A percentile compares a stretch with the other conserved stretches of the same genome.
Conservation (phyloP, 768 basidiomycete species). For the Boletus bicolor region DNA sequence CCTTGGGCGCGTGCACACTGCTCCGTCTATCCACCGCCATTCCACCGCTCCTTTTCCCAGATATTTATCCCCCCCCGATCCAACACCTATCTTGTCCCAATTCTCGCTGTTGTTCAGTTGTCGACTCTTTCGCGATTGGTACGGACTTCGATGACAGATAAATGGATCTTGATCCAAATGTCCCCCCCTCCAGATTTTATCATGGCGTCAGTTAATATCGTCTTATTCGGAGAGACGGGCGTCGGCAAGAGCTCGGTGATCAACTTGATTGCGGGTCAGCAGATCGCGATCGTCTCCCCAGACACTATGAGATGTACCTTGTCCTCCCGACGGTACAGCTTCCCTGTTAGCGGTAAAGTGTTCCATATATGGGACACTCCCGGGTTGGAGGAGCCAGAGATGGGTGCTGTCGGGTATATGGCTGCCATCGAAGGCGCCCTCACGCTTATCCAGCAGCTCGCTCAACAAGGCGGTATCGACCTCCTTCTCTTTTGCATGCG, state of each 20-base stretch:
- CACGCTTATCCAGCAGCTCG: constrained; percentile 34
- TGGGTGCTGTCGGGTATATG: constrained; percentile 21
- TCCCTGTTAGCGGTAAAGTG: constrained; percentile 12
- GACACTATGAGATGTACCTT: constrained; percentile 35
- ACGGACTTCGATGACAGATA: constrained; percentile 2
- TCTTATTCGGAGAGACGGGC: constrained; percentile 44
- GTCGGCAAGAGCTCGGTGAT: constrained; percentile 32
- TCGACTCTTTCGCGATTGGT: constrained; percentile 4
- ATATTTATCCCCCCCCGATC: neutral
- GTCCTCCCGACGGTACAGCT: constrained; percentile 22
- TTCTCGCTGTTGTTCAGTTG: neutral
- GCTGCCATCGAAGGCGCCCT: constrained; percentile 27
- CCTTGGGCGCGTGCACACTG: neutral
- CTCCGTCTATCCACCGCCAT: neutral
- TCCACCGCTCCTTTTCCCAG: neutral
- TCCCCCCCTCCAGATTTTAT: neutral
- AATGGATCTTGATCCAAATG: neutral
- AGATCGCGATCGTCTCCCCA: constrained; percentile 19
- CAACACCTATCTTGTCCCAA: neutral
- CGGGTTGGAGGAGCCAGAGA: constrained; percentile 29
- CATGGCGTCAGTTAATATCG: constrained; percentile 32
- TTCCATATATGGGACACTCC: constrained; percentile 32
- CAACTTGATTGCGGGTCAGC: constrained; percentile 26
- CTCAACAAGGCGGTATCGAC: constrained; percentile 32
- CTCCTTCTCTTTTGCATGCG: constrained; percentile 42